Percentiles rank a stretch among this genome's conserved stretches.
phyloP scores from a whole-genome alignment of 1,284 basidiomycete genomes.

The Ganoderma sinense region DNA sequence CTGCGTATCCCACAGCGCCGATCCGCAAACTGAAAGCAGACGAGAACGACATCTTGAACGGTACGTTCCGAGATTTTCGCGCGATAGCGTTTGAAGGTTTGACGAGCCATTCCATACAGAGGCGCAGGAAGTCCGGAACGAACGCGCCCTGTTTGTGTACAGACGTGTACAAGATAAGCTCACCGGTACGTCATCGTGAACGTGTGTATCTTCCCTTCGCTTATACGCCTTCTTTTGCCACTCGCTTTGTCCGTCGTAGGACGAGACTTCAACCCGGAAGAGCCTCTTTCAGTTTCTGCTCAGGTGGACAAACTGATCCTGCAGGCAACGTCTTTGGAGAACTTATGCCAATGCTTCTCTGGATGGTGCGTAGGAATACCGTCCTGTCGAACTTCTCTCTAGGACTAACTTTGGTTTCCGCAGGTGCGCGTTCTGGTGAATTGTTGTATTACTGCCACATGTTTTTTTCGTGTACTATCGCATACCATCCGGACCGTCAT shows the following conservation, averaged over 20 bases:
- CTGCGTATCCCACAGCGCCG: conserved; percentile 79
- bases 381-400: not conserved
- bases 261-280: conserved; percentile 89
- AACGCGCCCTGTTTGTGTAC: conserved; percentile 89
- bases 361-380: conserved; percentile 73
- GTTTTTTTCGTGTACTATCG: conserved; percentile 28
- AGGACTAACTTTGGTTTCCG: not conserved
- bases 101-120: conserved; percentile 47
- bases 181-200: conserved; percentile 63
- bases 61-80: conserved; percentile 43
- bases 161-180: conserved; percentile 94
- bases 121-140: conserved; percentile 88
- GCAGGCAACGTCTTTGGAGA: conserved; percentile 91
- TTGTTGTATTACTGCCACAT: conserved; percentile 13
- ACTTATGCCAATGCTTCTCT: conserved; percentile 95
- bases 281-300: conserved; percentile 71
- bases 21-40: conserved; percentile 79
- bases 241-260: conserved; percentile 48
- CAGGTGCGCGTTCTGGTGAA: conserved; percentile 54
- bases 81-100: conserved; percentile 9
- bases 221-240: not conserved
- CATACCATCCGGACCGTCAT: conserved; percentile 22
- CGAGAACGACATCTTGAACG: conserved; percentile 85
- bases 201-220: not conserved
- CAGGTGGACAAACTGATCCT: conserved; percentile 93